phyloP scores from a whole-genome alignment of 495 filamentous ascomycete species.

The Coniosporium apollinis region DNA sequence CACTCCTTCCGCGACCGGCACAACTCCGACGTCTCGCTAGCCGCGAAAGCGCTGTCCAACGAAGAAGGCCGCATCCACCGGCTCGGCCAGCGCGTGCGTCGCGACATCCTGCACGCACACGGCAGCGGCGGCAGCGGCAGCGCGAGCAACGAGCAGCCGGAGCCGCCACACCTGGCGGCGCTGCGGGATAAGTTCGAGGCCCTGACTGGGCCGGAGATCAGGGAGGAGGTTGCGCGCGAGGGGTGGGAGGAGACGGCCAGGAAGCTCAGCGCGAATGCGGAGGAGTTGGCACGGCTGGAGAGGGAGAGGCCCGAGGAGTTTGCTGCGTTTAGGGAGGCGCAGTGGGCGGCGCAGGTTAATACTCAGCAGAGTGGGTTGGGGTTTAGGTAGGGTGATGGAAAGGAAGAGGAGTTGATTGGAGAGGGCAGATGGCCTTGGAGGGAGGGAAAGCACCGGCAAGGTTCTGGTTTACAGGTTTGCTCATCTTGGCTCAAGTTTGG shows the following conservation, averaged over 20 bases:
- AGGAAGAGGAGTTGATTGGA: too few relatives aligned
- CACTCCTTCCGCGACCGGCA: constrained; percentile 29
- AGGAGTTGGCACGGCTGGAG: constrained; percentile 18
- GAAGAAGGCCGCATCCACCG: constrained; percentile 86
- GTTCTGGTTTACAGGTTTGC: too few relatives aligned
- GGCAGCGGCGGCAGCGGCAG: constrained; percentile 15
- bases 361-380: too few relatives aligned
- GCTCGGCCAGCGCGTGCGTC: constrained; percentile 63
- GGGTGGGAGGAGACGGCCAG: constrained; percentile 16
- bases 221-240: constrained; percentile 7
- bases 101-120: constrained; percentile 38
- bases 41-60: constrained; percentile 58
- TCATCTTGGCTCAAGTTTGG: too few relatives aligned
- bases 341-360: constrained; percentile 11
- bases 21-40: constrained; percentile 63
- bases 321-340: constrained; percentile 9
- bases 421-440: too few relatives aligned
- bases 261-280: constrained; percentile 19
- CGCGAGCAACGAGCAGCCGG: constrained; percentile 23
- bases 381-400: too few relatives aligned
- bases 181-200: constrained; percentile 14
- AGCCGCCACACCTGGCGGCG: constrained; percentile 1
- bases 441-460: too few relatives aligned
- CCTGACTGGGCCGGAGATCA: constrained; percentile 17
- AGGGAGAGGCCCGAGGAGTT: constrained; percentile 15